Conservation (phyloP, 768 basidiomycete genomes). For the Lentinula edodes region DNA sequence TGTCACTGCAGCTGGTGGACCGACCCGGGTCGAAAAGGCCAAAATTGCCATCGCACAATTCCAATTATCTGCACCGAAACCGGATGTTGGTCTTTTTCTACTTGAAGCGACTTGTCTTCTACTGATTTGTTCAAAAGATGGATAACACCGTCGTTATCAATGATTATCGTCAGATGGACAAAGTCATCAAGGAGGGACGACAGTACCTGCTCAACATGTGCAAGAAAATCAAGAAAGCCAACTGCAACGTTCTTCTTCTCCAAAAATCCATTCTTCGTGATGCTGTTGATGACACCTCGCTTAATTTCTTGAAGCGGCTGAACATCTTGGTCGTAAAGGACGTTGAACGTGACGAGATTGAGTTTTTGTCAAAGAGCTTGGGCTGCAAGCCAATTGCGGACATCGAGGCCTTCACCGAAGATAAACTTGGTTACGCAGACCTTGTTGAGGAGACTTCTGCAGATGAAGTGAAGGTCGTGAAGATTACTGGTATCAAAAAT, state of each 20-base stretch:
- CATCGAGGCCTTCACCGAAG: conserved; percentile 95
- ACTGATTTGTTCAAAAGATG: conserved; percentile 55
- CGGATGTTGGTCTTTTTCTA: conserved; percentile 64
- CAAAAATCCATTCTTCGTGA: conserved; percentile 99
- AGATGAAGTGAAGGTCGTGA: conserved; percentile 85
- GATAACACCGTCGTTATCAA: conserved; percentile 99
- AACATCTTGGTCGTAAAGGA: conserved; percentile 97
- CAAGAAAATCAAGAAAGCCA: conserved; percentile 99
- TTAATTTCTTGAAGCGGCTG: conserved; percentile 95
- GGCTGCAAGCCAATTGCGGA: conserved; percentile 97
- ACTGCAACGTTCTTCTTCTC: conserved; percentile 97
- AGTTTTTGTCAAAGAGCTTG: conserved; percentile 91
- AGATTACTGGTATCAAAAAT: conserved; percentile 93
- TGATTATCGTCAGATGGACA: conserved; percentile 99
- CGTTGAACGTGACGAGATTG: conserved; percentile 97
- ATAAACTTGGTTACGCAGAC: conserved; percentile 96
- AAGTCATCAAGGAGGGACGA: conserved; percentile 97
- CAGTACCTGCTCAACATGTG: conserved; percentile 96
- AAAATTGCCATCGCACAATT: conserved; percentile 99
- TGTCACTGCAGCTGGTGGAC: conserved; percentile 84
- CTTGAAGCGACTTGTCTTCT: conserved; percentile 2
- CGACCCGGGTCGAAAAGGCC: conserved; percentile 93
- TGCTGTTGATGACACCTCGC: conserved; percentile 96
- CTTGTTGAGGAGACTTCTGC: conserved; percentile 85
- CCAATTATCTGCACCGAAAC: conserved; percentile 96